Evolutionary conservation across 371 early-diverging fungal genomes (phyloP).

Genomic region (Apophysomyces ossiformis): DNA sequence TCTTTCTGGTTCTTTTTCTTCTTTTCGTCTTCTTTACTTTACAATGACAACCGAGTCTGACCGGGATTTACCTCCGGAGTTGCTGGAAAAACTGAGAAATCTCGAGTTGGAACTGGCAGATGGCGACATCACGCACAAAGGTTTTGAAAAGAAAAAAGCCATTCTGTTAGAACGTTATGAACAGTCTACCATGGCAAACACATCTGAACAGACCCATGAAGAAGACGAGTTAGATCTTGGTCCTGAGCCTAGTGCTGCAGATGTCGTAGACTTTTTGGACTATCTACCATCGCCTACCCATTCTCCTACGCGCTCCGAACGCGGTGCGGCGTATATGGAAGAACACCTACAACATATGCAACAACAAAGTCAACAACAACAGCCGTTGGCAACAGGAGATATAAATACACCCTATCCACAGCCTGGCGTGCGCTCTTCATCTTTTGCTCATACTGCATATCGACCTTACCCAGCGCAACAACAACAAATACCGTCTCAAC

Average conservation of each 20-base stretch:
- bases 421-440: conserved; percentile 23
- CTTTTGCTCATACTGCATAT: conserved; percentile 1
- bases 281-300: conserved; percentile 43
- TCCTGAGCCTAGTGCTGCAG: conserved; percentile 44
- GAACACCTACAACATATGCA: conserved; percentile 24
- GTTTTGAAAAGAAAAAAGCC: conserved; percentile 63
- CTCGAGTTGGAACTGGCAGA: conserved; percentile 65
- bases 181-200: neutral
- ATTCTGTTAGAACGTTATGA: conserved; percentile 31
- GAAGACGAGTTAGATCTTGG: conserved; percentile 22
- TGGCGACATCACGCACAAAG: conserved; percentile 73
- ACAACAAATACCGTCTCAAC: conserved; percentile 22
- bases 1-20: conserved; percentile 7
- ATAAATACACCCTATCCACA: conserved; percentile 16
- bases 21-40: conserved; percentile 4
- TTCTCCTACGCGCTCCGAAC: conserved; percentile 30
- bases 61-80: conserved; percentile 48
- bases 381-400: conserved; percentile 1
- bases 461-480: conserved; percentile 10
- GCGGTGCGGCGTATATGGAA: conserved; percentile 20
- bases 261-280: conserved; percentile 42
- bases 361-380: conserved; percentile 23
- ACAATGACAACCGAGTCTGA: conserved; percentile 33
- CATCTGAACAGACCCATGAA: neutral
- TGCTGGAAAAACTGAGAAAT: conserved; percentile 49